Base-by-base conservation (phyloP, 495 filamentous ascomycete species). In the Gamarada debralockiae region DNA sequence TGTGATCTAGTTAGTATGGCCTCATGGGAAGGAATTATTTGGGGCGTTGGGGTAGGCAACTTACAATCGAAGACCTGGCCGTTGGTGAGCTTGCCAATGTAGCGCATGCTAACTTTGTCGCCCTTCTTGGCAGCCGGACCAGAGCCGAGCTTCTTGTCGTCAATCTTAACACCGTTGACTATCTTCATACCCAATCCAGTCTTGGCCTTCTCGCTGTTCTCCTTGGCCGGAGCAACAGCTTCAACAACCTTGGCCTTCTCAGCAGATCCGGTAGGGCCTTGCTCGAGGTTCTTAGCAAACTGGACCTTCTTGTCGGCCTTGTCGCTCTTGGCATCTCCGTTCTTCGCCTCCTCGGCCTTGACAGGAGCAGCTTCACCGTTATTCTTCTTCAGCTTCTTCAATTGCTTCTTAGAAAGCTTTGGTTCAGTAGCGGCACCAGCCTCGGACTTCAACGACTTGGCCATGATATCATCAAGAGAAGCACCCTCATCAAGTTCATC, bases 361-460 rank as follows among this genome's bases (percentile, higher is more conserved):
- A 73, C 74, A 42, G 74, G 67, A 52, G 85, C 78, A 40, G 92
- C 83, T 57, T 95, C 84, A 41, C 92, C 92, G 65, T 92, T 85
- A 75, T 96, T 97, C 75, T 93, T 95, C 85, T 97, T 97, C 18
- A 95, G 78, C 80, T 97, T 99, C 83, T 99, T 97, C 62, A 85
- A 83, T 69, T 98, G 89, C 76, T 96, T 97, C 81, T 97, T 96
- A 79, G 83, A 92, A 47, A 95, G 61, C 55, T 64, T 64, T 18
- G 51, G 54, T 40, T 64, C 58, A 24, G 57, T 54, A 41, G 69
- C 57, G 23, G 57, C 57, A 41, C 69, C 58, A 36, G 60, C 50
- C 43, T 70, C 65, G 12, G 53, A 27, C 55, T 64, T 64, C 13
- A 56, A 27, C 7, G 61, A 58, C 70, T 95, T 90, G 53, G 86